Evolutionary conservation across 1,284 basidiomycete genomes (phyloP), one percentile per base, ranked within the genome.

Genomic region (Ustanciosporium gigantosporum): DNA sequence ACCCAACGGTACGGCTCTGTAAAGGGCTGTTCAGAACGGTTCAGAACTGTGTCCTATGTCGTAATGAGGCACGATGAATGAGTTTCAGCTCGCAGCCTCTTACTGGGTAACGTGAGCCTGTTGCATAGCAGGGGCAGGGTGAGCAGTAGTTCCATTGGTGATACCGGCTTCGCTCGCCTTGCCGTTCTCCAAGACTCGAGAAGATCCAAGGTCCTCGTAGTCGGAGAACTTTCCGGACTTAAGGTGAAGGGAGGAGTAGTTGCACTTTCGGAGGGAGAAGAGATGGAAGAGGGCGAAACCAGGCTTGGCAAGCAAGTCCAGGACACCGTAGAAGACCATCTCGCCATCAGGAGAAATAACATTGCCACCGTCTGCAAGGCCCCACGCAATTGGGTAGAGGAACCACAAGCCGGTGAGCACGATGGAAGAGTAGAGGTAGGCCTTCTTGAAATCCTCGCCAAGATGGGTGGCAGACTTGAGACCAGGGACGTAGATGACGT

Each of bases 231-330:
- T 70, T 40, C 68, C 68, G 25, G 45, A 50, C 47, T 49, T 56
- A 36, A 68, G 60, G 44, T 60, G 52, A 29, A 74, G 62, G 37
- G 43, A 40, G 16, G 53, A 58, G 53, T 69, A 71, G 53, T 67
- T 56, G 41, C 69, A 53, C n/a, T 41, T 40, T 24, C 70, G 51
- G 15, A 74, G 50, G 25, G 59, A 42, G 19, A 35, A 65, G 20
- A 73, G 57, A 52, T 76, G 75, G 56, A 70, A 58, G 22, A 76
- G 45, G 5, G 70, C 53, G 27, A 74, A 76, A 31, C 66, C 59
- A 25, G 70, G 76, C 51, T 82, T 84, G 50, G 83, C 80, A 58
- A 86, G 47, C 14, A 86, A 43, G 66, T 86, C 85, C 46, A 87
- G 80, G 9, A 76, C 43, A 25, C 84, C 85, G 75, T 85, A 86